phyloP scores from a whole-genome alignment of 257 asterid genomes.

The Datura wrightii region DNA sequence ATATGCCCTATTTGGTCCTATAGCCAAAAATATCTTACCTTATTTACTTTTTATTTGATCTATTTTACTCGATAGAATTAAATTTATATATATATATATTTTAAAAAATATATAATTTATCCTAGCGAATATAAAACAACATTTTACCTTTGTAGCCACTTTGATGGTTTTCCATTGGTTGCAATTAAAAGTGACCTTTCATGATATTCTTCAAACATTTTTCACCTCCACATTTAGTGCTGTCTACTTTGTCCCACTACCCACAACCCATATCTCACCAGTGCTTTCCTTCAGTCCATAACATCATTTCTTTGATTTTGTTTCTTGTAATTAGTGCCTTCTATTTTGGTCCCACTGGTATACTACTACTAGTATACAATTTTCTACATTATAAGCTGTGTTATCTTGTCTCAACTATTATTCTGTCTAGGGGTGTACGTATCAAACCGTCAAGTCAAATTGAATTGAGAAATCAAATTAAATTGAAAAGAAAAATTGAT shows the following conservation, averaged over 20 bases:
- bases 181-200: conserved; percentile 20
- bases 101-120: no score
- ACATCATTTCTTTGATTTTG: background rate
- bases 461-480: no score
- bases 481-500: no score
- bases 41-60: background rate
- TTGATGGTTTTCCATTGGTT: background rate
- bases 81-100: no score
- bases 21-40: background rate
- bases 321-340: background rate
- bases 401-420: background rate
- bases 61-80: no score
- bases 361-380: background rate
- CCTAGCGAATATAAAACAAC: no score
- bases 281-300: background rate
- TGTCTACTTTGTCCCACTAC: conserved; percentile 4
- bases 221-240: conserved; percentile 24
- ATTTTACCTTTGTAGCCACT: background rate
- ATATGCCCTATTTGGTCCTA: background rate
- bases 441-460: no score
- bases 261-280: background rate
- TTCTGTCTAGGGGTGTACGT: background rate
- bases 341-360: background rate
- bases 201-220: conserved; percentile 13
- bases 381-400: background rate